Percentiles rank a stretch among this genome's conserved stretches.
These are phyloP conservation scores for Agrostemma githago DNA, from an alignment of 148 eudicot genomes.

Conservation along the genomic window DNA sequence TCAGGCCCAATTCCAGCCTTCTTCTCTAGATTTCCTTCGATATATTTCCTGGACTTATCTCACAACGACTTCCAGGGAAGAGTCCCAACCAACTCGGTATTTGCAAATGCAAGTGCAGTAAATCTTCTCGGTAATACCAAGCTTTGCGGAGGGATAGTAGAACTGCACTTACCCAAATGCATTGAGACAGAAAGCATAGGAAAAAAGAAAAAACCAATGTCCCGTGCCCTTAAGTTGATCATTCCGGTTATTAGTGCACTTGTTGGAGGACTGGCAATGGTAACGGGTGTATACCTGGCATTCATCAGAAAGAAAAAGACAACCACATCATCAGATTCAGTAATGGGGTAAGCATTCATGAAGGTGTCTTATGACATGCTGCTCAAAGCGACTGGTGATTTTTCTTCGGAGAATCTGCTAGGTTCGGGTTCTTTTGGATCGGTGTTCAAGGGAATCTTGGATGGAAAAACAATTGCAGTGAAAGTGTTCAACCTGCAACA, in stretches of 20 bases:
- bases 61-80: no score
- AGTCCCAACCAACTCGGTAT: background rate
- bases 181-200: no score
- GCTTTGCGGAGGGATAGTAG: constrained; percentile 6
- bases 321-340: background rate
- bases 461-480: constrained; percentile 23
- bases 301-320: constrained; percentile 8
- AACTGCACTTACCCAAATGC: no score
- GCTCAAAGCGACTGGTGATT: constrained; percentile 28
- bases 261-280: background rate
- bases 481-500: constrained; percentile 33
- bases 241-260: constrained; percentile 1
- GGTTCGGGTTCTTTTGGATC: constrained; percentile 26
- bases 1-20: no score
- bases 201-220: background rate
- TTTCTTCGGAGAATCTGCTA: constrained; percentile 22
- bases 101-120: constrained; percentile 4
- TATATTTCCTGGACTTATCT: no score
- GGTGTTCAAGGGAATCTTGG: constrained; percentile 14
- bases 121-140: background rate
- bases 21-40: no score
- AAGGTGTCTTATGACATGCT: constrained; percentile 27
- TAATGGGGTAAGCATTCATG: constrained; percentile 11
- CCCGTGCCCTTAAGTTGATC: background rate
- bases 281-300: constrained; percentile 4